These are phyloP conservation scores for Astraeus odoratus DNA, from an alignment of 768 basidiomycete genomes.

Conservation along the genomic window DNA sequence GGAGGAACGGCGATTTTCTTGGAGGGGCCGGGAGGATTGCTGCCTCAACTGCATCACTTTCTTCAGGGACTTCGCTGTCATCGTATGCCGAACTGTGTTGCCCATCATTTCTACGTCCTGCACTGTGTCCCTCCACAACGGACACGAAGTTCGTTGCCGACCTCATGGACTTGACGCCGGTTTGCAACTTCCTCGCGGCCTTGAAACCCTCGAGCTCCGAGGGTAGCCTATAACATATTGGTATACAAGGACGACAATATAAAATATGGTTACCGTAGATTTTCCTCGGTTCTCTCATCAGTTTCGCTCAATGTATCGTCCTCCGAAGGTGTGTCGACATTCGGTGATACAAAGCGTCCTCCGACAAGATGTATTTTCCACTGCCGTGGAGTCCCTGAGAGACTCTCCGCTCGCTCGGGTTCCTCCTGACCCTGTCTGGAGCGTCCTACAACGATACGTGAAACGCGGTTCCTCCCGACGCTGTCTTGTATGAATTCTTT, in stretches of 20 bases:
- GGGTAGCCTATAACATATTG: constrained; percentile 2
- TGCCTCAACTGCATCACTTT: constrained; percentile 32
- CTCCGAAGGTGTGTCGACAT: not conserved
- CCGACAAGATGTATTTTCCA: not conserved
- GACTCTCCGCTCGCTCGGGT: not conserved
- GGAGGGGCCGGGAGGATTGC: constrained; percentile 23
- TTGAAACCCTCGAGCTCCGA: constrained; percentile 8
- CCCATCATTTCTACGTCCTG: not conserved
- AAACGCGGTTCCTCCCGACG: not conserved
- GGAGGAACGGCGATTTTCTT: constrained; percentile 52
- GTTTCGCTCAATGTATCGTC: not conserved
- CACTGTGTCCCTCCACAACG: constrained; percentile 5
- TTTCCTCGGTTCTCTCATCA: not conserved
- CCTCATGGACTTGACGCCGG: constrained; percentile 10
- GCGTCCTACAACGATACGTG: not conserved
- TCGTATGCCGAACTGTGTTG: not conserved
- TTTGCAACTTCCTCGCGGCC: constrained; percentile 11
- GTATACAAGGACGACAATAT: constrained; percentile 4
- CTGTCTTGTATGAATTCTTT: not conserved
- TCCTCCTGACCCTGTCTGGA: not conserved
- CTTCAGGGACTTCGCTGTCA: constrained; percentile 15
- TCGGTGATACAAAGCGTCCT: not conserved
- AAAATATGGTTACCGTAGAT: constrained; percentile 2
- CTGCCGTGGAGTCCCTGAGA: not conserved
- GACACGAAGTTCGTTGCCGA: not conserved